Evolutionary conservation across 2,329 filamentous ascomycete genomes (phyloP), one percentile per base, ranked within the genome.

Genomic region (Pezizomycotina sp.): DNA sequence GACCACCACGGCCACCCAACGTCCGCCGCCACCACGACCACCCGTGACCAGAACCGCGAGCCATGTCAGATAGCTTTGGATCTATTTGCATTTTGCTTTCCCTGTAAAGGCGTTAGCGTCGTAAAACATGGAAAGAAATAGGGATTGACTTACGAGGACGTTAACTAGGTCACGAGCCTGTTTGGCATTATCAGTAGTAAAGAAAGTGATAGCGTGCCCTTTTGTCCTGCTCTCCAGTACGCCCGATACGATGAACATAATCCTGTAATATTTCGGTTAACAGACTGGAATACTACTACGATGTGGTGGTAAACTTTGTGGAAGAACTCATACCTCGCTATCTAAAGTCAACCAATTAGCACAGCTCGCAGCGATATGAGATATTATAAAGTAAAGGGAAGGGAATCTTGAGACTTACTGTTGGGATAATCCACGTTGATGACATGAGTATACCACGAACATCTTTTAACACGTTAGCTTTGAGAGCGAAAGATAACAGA

Each of bases 401-500:
- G 5, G 13, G 19, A 18, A 13, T 7, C 16, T 9, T 20, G 18
- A 18, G 27, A 40, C 50, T 42, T 45, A 52, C 50, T 95, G 69
- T 95, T 95, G 61, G 86, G 86, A 64, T 95, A 95, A 62, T 95
- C 89, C 80, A 95, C 93, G 75, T 95, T 95, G 66, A 98, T 72
- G 64, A 98, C 89, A 67, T 98, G 89, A 64, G 89, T 95, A 98
- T 98, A 71, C 98, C 92, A 66, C 84, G 86, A 68, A 98, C 89
- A 78, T 98, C 89, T 95, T 93, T 58, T 60, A 65, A 59, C 61
- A 71, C 69, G 79, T 92, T 91, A 92, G 82, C 72, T 72, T 62
- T 32, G 14, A 27, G 34, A 14, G 26, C 25, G 41, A 37, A 40
- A 27, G 36, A 7, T 31, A 19, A 33, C 16, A 10, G 10, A 44